These are phyloP conservation scores for Suhomyces ambrosiae DNA, from an alignment of 1,139 yeast species.

Conservation along the genomic window DNA sequence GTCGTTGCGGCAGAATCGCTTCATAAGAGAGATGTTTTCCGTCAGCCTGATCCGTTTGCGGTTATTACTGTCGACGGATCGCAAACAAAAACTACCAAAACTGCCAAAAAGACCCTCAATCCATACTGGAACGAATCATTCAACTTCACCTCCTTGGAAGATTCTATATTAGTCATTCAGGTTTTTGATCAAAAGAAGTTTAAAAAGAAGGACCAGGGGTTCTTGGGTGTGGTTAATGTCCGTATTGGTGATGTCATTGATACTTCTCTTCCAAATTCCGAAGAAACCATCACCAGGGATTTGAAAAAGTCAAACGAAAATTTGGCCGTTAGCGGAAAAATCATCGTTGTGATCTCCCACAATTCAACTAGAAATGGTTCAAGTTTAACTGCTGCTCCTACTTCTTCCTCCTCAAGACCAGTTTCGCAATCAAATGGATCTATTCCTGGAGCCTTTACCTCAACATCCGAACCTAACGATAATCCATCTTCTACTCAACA, in stretches of 20 bases:
- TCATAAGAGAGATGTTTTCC: constrained; percentile 90
- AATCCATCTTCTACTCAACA: constrained; percentile 12
- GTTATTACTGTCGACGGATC: constrained; percentile 96
- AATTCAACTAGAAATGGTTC: constrained; percentile 18
- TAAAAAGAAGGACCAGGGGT: constrained; percentile 98
- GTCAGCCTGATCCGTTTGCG: constrained; percentile 97
- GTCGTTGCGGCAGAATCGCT: constrained; percentile 96
- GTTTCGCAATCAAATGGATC: constrained; percentile 9
- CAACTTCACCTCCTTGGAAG: constrained; percentile 73
- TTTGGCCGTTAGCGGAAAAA: constrained; percentile 87
- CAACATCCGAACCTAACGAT: constrained; percentile 14
- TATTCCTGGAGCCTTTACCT: constrained; percentile 16
- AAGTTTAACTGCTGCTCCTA: constrained; percentile 15
- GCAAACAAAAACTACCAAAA: constrained; percentile 92
- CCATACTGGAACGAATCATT: constrained; percentile 98
- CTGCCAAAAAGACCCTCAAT: constrained; percentile 89
- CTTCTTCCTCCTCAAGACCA: constrained; percentile 15
- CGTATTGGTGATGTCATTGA: constrained; percentile 89
- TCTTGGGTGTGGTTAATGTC: constrained; percentile 91
- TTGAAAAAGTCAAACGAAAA: constrained; percentile 90
- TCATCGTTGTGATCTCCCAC: constrained; percentile 73
- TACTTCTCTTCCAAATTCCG: constrained; percentile 55
- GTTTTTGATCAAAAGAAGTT: constrained; percentile 96
- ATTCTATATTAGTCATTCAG: constrained; percentile 87
- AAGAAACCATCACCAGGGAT: constrained; percentile 91